These are phyloP conservation scores for Turritis glabra DNA, from an alignment of 345 rosid genomes.

Conservation along the genomic window DNA sequence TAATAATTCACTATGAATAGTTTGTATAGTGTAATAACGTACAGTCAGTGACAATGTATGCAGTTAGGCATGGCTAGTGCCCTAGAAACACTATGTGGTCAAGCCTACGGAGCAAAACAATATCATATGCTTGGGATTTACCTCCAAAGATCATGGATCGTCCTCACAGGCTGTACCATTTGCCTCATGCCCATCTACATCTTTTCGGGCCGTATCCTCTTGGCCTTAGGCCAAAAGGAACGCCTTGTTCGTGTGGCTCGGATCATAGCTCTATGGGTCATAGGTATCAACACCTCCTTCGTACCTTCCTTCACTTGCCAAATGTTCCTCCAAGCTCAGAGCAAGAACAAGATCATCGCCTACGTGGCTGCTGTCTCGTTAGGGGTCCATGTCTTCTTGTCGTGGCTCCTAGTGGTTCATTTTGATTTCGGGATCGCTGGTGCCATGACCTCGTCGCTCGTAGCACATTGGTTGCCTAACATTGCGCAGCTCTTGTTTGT, in stretches of 20 bases:
- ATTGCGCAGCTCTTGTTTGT: conserved; percentile 34
- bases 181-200: conserved; percentile 55
- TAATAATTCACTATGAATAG: neutral
- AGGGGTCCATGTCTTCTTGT: conserved; percentile 28
- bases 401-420: conserved; percentile 40
- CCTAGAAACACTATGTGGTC: conserved; percentile 77
- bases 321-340: conserved; percentile 40
- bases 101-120: conserved; percentile 72
- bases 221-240: conserved; percentile 57
- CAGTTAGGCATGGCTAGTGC: conserved; percentile 86
- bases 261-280: conserved; percentile 50
- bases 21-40: neutral
- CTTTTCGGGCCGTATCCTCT: conserved; percentile 51
- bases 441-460: conserved; percentile 26
- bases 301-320: conserved; percentile 34
- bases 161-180: conserved; percentile 38
- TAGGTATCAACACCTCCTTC: conserved; percentile 49
- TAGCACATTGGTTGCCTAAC: conserved; percentile 32
- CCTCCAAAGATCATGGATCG: conserved; percentile 79
- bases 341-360: conserved; percentile 37
- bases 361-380: conserved; percentile 51
- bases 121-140: conserved; percentile 76
- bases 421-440: conserved; percentile 24
- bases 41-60: neutral
- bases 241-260: conserved; percentile 46